Percentiles rank a stretch among this genome's conserved stretches.
Conservation (phyloP, 441 rosid genomes). For the Populus hybrid region DNA sequence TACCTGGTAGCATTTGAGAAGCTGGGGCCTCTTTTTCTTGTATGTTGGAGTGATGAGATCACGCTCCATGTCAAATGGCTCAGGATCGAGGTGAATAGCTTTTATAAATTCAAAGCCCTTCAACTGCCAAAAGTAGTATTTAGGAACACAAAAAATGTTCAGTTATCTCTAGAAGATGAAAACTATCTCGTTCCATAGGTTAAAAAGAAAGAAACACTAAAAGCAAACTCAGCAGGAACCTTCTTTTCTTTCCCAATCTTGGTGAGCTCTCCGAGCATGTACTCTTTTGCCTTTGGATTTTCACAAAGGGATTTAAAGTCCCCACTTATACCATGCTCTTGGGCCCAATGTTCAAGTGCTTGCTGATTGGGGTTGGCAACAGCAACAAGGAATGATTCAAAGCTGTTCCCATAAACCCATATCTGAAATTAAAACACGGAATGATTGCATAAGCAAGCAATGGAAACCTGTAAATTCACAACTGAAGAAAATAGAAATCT, state of each 20-base stretch:
- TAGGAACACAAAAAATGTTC: not conserved
- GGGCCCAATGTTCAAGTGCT: constrained; percentile 78
- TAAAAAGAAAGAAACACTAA: not conserved
- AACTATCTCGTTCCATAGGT: not conserved
- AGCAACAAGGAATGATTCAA: constrained; percentile 43
- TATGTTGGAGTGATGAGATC: constrained; percentile 93
- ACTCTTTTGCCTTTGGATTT: constrained; percentile 60
- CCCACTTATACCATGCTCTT: constrained; percentile 51
- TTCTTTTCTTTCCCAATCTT: constrained; percentile 67
- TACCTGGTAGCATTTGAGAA: constrained; percentile 86
- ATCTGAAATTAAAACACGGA: constrained; percentile 40
- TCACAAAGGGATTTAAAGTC: constrained; percentile 68
- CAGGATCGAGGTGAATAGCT: constrained; percentile 83
- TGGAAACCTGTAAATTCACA: not conserved
- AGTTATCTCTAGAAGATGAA: not conserved
- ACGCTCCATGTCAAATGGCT: constrained; percentile 79
- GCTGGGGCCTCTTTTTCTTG: constrained; percentile 94
- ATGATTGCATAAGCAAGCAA: not conserved
- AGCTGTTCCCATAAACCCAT: constrained; percentile 77
- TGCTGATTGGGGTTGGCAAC: constrained; percentile 64
- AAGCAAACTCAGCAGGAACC: constrained; percentile 36
- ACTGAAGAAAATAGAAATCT: not conserved
- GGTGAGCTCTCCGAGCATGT: constrained; percentile 59
- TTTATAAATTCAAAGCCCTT: constrained; percentile 84
- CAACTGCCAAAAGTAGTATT: constrained; percentile 45